A percentile compares a stretch with the other conserved stretches of the same genome.
These are phyloP conservation scores for Fusarium acutatum DNA, from an alignment of 2,329 filamentous ascomycete genomes.

Conservation along the genomic window DNA sequence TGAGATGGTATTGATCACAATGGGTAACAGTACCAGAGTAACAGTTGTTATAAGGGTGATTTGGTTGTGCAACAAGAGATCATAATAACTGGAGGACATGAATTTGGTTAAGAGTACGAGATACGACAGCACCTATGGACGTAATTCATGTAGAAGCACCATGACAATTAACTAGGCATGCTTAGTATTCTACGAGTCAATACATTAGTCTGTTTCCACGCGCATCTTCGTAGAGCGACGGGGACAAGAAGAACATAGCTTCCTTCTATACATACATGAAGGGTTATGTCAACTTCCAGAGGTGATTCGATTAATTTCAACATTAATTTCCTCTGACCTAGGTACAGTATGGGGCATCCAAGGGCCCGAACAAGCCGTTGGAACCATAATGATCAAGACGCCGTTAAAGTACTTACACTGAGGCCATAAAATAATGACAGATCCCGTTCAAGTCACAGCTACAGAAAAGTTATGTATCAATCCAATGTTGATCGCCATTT, in stretches of 20 bases:
- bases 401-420: neutral
- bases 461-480: neutral
- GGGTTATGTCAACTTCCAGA: conserved; percentile 8
- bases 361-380: neutral
- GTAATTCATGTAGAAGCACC: neutral
- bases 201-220: neutral
- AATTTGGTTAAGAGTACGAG: neutral
- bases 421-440: neutral
- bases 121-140: neutral
- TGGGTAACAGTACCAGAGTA: no score
- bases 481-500: conserved; percentile 15
- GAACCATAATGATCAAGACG: neutral
- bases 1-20: neutral
- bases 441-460: neutral
- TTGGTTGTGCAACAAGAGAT: neutral
- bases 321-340: conserved; percentile 28
- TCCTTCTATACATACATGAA: neutral
- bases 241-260: neutral
- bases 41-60: neutral
- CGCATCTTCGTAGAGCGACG: neutral
- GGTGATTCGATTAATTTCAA: conserved; percentile 21
- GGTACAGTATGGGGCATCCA: neutral
- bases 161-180: neutral
- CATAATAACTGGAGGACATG: neutral
- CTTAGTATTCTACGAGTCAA: neutral